Percentiles rank a stretch among this genome's conserved stretches.
Evolutionary conservation across 2,329 filamentous ascomycete species (phyloP).

Genomic region (Delphinella strobiligena): DNA sequence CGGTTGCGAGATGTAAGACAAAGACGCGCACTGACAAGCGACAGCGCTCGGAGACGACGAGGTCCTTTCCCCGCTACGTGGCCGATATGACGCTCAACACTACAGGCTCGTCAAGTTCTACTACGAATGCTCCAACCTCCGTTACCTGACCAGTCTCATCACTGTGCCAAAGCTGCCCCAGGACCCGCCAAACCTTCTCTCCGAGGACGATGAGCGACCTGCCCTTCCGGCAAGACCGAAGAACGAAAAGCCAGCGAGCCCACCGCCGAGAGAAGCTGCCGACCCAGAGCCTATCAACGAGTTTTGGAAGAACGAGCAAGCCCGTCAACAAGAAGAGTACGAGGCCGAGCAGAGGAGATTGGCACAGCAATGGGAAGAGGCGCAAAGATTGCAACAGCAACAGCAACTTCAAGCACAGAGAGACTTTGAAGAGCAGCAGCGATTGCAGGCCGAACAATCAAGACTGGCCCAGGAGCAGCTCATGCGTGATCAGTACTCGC

Average conservation of each 20-base stretch:
- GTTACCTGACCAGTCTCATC: conserved; percentile 91
- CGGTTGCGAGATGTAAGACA: no score
- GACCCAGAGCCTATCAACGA: conserved; percentile 94
- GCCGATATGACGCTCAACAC: conserved; percentile 88
- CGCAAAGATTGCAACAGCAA: conserved; percentile 70
- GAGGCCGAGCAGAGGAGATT: conserved; percentile 85
- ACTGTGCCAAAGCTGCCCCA: conserved; percentile 92
- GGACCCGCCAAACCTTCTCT: conserved; percentile 79
- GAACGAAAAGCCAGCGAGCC: conserved; percentile 57
- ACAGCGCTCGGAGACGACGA: conserved; percentile 91
- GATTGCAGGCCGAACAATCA: conserved; percentile 77
- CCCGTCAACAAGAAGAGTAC: conserved; percentile 84
- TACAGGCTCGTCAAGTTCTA: conserved; percentile 96
- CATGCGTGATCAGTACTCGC: conserved; percentile 74
- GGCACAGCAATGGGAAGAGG: conserved; percentile 74
- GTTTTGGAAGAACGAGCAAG: conserved; percentile 92
- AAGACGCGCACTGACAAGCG: no score
- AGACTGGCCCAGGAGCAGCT: conserved; percentile 83
- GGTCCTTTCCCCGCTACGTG: conserved; percentile 74
- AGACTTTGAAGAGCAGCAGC: conserved; percentile 95
- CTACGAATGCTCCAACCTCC: conserved; percentile 95
- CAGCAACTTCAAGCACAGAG: conserved; percentile 74
- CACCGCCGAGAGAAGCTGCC: conserved; percentile 51
- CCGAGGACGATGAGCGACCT: conserved; percentile 73
- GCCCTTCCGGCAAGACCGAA: conserved; percentile 66